Evolutionary conservation across 805 yeast species (phyloP), one percentile per base, ranked within the genome.

Genomic region (Teunomyces aglyptinius): DNA sequence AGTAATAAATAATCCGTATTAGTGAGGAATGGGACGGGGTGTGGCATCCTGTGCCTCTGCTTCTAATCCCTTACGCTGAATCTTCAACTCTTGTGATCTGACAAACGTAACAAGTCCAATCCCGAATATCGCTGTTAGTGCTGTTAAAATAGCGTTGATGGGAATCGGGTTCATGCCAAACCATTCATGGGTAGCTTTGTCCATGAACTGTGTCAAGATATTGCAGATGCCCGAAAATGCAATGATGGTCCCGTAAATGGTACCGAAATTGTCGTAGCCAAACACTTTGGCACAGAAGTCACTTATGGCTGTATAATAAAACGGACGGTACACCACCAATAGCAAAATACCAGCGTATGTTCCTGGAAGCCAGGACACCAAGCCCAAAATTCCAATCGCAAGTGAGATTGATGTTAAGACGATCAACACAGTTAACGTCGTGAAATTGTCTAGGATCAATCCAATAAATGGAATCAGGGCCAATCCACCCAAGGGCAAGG

Each of bases 221-320:
- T 90, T 91, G 64, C 85, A 80, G n/a, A 85, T 49, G 4, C 97
- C 97, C 12, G 96, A 81, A 49, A 86, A 71, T 48, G 90, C 84
- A 58, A 90, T 89, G 57, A 90, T 76, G 15, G 91, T 68, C 1
- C 98, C 98, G 60, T 92, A 92, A 5, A 92, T 84, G 1, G 90
- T 86, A 31, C 97, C 97, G 67, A 92, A 91, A 1, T 95, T 89
- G 46, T 82, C 84, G 65, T 86, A 90, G 0, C 98, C 98, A 69
- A 92, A 91, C 27, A 91, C 92, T 62, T 91, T 91, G 24, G 96
- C 95, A 58, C 90, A 80, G 63, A 84, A 89, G 65, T 92, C 97
- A 1, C 96, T 86, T 5, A 90, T 89, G 1, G 95, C 88, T 1
- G 98, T 91, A 66, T 91, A 92, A 60, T 87, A 90, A 60, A 91